Evolutionary conservation across 768 basidiomycete species (phyloP).

Genomic region (Cubamyces sp.): DNA sequence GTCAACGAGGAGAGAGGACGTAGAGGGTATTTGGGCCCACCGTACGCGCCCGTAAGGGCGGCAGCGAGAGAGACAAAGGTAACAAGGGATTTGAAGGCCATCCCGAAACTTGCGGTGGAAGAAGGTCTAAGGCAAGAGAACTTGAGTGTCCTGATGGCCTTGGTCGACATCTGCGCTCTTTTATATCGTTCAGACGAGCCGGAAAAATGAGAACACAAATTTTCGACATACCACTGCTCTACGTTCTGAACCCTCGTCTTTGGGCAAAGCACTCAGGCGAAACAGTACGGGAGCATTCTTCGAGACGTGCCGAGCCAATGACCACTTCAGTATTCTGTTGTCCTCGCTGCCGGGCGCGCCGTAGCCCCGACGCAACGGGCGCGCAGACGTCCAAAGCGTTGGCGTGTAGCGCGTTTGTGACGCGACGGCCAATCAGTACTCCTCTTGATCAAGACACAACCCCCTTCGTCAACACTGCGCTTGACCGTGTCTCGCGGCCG

Average conservation of each 20-base stretch:
- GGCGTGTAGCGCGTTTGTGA: not conserved
- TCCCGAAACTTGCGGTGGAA: slow-evolving; percentile 5
- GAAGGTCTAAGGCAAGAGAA: not conserved
- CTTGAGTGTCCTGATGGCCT: not conserved
- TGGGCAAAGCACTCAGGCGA: too few relatives aligned
- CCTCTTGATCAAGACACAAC: not conserved
- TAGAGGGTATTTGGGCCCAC: not conserved
- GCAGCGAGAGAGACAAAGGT: slow-evolving; percentile 23
- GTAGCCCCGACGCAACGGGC: not conserved
- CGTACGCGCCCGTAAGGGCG: slow-evolving; percentile 1
- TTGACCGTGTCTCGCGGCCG: slow-evolving; percentile 1
- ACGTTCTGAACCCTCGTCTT: too few relatives aligned
- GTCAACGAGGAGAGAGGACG: slow-evolving; percentile 4
- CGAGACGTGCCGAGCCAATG: not conserved
- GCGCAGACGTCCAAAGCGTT: slow-evolving; percentile 7
- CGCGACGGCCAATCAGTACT: not conserved
- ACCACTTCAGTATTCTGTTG: not conserved
- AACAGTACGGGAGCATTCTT: too few relatives aligned
- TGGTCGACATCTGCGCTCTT: not conserved
- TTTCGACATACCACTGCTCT: too few relatives aligned
- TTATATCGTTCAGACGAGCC: not conserved
- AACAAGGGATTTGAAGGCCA: slow-evolving; percentile 29
- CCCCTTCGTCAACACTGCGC: not conserved
- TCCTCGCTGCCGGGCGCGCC: not conserved
- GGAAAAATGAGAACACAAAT: not conserved